Evolutionary conservation across 371 early-diverging fungal genomes (phyloP), one percentile per base, ranked within the genome.

Genomic region (Mucor indicus): DNA sequence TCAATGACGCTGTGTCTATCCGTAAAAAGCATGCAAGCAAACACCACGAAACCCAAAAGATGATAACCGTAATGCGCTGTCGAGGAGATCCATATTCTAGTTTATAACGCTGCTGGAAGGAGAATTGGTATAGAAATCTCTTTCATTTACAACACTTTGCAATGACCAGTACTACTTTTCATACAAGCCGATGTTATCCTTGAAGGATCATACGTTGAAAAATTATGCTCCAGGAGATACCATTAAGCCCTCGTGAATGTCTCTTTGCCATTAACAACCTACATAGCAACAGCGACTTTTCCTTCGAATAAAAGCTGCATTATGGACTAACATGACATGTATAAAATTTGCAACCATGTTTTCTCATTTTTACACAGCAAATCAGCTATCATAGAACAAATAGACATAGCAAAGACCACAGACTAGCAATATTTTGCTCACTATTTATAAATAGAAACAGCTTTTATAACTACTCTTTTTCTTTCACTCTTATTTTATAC

Each of bases 201-300:
- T 37, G 37, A 19, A 37, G 37, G 37, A 37, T 37, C 37, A 20
- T 37, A 21, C 19, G 37, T 37, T 37, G 37, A 37, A 37, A 25
- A 13, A n/a, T n/a, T n/a, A n/a, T n/a, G n/a, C n/a, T 21, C 39
- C 21, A 39, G 39, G 39, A 22, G 3, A 23, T 39, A 39, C 39
- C n/a, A n/a, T n/a, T 39, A 23, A 39, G 39, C 8, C 39, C 23
- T 23, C 39, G 39, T 39, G 39, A 39, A 39, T 39, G 23, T 39
- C 39, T 39, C 10, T 39, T 39, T 39, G 39, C n/a, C 39, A 39
- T 39, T 39, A 39, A 39, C 39, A 23, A 39, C 24, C 23, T 39
- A 2, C n/a, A 39, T 39, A 39, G 39, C 39, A 39, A 23, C 39
- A 39, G 39, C 39, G 24, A 39, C 21, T 23, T 39, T 39, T 23